These are phyloP conservation scores for Gossypium anomalum DNA, from an alignment of 345 rosid species.

Conservation along the genomic window DNA sequence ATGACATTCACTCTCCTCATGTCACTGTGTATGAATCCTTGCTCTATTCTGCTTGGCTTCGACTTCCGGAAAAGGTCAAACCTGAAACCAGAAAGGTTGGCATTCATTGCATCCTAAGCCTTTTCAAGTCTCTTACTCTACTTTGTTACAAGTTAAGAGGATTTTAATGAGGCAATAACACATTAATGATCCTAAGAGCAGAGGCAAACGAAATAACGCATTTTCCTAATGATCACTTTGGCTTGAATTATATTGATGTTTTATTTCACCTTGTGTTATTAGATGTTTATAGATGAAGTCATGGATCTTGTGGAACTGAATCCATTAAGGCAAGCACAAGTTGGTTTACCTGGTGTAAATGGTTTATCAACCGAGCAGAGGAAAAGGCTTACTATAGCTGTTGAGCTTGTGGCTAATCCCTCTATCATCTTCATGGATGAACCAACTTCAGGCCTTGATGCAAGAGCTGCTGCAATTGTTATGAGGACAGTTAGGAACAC, in stretches of 20 bases:
- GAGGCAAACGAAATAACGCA: background rate
- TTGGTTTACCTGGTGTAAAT: slow-evolving; percentile 81
- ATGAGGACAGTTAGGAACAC: slow-evolving; percentile 93
- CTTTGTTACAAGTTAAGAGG: background rate
- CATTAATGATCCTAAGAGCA: background rate
- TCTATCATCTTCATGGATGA: slow-evolving; percentile 94
- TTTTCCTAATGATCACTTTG: background rate
- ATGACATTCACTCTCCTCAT: slow-evolving; percentile 78
- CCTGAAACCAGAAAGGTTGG: slow-evolving; percentile 49
- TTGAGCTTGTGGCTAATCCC: slow-evolving; percentile 92
- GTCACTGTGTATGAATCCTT: slow-evolving; percentile 74
- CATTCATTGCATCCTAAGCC: background rate
- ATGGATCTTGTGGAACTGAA: slow-evolving; percentile 85
- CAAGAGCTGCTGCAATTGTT: slow-evolving; percentile 92
- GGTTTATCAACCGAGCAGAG: slow-evolving; percentile 91
- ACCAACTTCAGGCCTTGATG: slow-evolving; percentile 95
- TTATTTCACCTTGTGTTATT: slow-evolving; percentile 7
- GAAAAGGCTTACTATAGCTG: slow-evolving; percentile 85
- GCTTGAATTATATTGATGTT: background rate
- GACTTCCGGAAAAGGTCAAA: slow-evolving; percentile 45
- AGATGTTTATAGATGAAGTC: slow-evolving; percentile 86
- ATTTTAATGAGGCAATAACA: background rate
- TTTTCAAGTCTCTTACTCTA: background rate
- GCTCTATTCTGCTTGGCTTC: slow-evolving; percentile 76
- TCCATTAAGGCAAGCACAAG: slow-evolving; percentile 53